Evolutionary conservation across 1,284 basidiomycete genomes (phyloP).

Genomic region (Hemileccinum hortonii): DNA sequence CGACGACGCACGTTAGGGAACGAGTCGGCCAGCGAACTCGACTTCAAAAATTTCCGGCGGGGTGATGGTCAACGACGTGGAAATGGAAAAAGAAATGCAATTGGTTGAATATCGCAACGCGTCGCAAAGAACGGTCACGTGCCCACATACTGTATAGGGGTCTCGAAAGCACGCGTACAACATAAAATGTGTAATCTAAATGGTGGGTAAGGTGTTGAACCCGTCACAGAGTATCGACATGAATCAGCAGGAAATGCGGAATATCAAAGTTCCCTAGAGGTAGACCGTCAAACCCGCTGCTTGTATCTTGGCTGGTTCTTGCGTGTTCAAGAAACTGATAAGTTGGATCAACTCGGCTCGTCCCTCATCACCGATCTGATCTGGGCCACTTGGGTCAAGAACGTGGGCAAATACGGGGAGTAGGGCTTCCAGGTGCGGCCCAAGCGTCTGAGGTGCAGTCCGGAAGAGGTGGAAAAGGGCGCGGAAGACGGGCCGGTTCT

Average conservation of each 20-base stretch:
- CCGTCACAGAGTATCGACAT: too few species aligned
- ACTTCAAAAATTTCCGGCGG: slow-evolving; percentile 20
- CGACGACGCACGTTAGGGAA: slow-evolving; percentile 43
- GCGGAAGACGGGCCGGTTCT: slow-evolving; percentile 88
- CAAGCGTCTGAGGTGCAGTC: slow-evolving; percentile 67
- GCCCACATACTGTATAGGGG: slow-evolving; percentile 1
- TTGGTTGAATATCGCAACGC: slow-evolving; percentile 18
- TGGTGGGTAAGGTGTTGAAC: slow-evolving; percentile 1
- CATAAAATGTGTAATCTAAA: slow-evolving; percentile 19
- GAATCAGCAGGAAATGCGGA: too few species aligned
- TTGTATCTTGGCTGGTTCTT: slow-evolving; percentile 74
- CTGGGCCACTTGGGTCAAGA: slow-evolving; percentile 69
- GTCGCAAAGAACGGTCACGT: slow-evolving; percentile 30
- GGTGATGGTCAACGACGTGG: slow-evolving; percentile 6
- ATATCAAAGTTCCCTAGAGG: slow-evolving; percentile 36
- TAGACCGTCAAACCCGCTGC: slow-evolving; percentile 66
- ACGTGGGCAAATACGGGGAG: slow-evolving; percentile 84
- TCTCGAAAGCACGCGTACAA: too few species aligned
- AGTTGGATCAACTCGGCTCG: slow-evolving; percentile 75
- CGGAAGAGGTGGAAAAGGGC: slow-evolving; percentile 89
- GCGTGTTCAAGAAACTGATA: slow-evolving; percentile 70
- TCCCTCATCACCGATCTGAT: slow-evolving; percentile 79
- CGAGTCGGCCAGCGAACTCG: slow-evolving; percentile 63
- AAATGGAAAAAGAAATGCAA: slow-evolving; percentile 11
- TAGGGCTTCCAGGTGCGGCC: slow-evolving; percentile 80